A percentile compares a stretch with the other conserved stretches of the same genome.
Conservation (phyloP, 2,329 filamentous ascomycete genomes). For the Colletotrichum sublineola region DNA sequence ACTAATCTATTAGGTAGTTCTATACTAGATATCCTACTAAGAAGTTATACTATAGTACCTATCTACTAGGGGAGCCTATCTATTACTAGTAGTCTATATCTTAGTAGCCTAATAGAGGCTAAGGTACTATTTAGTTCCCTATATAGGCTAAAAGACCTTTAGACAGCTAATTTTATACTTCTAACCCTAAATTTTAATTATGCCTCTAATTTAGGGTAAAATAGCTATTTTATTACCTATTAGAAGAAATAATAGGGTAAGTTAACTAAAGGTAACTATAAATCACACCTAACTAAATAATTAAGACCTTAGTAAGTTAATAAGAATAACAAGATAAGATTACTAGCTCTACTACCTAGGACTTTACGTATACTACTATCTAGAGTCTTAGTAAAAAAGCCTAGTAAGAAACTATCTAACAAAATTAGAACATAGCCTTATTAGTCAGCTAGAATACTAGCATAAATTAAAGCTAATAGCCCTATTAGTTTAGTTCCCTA, state of each 20-base stretch:
- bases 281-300: not conserved
- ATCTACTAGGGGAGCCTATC: not conserved
- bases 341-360: conserved; percentile 7
- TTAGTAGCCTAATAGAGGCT: not conserved
- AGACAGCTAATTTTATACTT: conserved; percentile 2
- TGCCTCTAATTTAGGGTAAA: not conserved
- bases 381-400: not conserved
- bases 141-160: not conserved
- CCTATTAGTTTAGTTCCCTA: not conserved
- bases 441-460: not conserved
- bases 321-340: not conserved
- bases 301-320: not conserved
- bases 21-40: not conserved
- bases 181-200: conserved; percentile 5
- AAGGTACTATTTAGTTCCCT: not conserved
- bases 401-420: not conserved
- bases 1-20: not conserved
- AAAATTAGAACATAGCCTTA: not conserved
- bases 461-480: not conserved
- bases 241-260: not conserved
- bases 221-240: not conserved
- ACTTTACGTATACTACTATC: conserved; percentile 2
- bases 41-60: not conserved
- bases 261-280: not conserved
- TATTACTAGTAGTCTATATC: not conserved